A percentile compares a stretch with the other conserved stretches of the same genome.
These are phyloP conservation scores for Boletus rubroflammeus DNA, from an alignment of 768 basidiomycete species.

Conservation along the genomic window DNA sequence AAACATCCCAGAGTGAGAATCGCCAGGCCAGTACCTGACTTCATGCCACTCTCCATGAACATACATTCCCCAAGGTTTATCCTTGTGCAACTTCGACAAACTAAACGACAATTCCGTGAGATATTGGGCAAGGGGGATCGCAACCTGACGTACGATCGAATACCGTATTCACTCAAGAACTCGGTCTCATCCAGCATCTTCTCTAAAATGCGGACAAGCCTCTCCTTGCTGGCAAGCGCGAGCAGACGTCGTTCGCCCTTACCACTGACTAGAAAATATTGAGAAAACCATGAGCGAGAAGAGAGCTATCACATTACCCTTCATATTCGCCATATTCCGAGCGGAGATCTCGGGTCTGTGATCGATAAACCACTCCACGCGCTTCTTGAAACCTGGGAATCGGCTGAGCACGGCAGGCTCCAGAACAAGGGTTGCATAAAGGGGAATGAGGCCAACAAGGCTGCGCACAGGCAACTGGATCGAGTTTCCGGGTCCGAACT, in stretches of 20 bases:
- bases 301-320: slow-evolving; percentile 43
- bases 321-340: slow-evolving; percentile 97
- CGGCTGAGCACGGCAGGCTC: slow-evolving; percentile 86
- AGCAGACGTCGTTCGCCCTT: slow-evolving; percentile 84
- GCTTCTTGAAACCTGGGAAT: slow-evolving; percentile 97
- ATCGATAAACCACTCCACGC: slow-evolving; percentile 98
- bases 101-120: slow-evolving; percentile 38
- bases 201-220: slow-evolving; percentile 81
- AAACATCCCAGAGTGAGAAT: slow-evolving; percentile 96
- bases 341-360: slow-evolving; percentile 84
- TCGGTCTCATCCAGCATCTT: slow-evolving; percentile 98
- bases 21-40: slow-evolving; percentile 97
- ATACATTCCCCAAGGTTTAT: slow-evolving; percentile 91
- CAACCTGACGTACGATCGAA: slow-evolving; percentile 74
- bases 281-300: background rate
- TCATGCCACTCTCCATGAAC: slow-evolving; percentile 91
- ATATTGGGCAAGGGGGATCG: background rate
- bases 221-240: slow-evolving; percentile 89
- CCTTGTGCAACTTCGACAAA: slow-evolving; percentile 85
- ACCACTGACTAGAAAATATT: slow-evolving; percentile 43
- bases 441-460: slow-evolving; percentile 95
- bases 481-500: slow-evolving; percentile 74
- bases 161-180: slow-evolving; percentile 93
- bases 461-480: slow-evolving; percentile 93
- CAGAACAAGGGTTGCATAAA: slow-evolving; percentile 91